A percentile compares a stretch with the other conserved stretches of the same genome.
Evolutionary conservation across 225 moss, liverwort and hornwort species (phyloP).

Genomic region (Thuidium tamariscinum): DNA sequence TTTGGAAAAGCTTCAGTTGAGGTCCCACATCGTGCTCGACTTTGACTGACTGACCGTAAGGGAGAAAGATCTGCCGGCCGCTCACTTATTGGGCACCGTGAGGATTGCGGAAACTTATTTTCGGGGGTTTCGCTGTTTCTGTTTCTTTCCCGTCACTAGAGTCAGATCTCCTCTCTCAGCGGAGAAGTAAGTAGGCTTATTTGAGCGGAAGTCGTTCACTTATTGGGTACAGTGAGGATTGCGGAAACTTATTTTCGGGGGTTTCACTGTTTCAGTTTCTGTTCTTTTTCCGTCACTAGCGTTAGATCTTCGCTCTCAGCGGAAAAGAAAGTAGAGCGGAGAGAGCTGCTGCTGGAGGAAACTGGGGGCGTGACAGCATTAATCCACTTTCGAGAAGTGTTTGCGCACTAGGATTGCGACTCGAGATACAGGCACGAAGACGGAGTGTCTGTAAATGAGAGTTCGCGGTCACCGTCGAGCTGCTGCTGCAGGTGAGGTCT

Average conservation of each 20-base stretch:
- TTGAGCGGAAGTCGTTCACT: too few relatives aligned
- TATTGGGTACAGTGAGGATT: background rate
- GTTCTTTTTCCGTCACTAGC: too few relatives aligned
- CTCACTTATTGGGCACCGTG: background rate
- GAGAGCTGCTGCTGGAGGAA: background rate
- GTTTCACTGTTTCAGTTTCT: background rate
- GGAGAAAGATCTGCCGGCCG: background rate
- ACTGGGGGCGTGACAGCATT: background rate
- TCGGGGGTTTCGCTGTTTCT: background rate
- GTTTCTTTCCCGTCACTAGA: too few relatives aligned
- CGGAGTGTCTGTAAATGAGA: background rate
- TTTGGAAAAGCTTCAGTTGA: background rate
- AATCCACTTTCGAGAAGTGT: background rate
- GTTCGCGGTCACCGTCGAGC: background rate
- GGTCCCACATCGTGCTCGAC: slow-evolving; percentile 8
- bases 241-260: background rate
- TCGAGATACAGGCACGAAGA: background rate
- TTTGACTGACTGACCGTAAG: slow-evolving; percentile 4
- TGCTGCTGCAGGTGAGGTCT: slow-evolving; percentile 4
- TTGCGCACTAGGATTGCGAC: background rate
- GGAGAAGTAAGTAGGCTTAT: background rate
- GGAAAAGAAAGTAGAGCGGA: background rate
- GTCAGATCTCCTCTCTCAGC: background rate
- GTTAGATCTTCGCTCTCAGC: background rate
- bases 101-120: background rate